Evolutionary conservation across 176 grass and related monocot species (phyloP).

Genomic region (Elymus sibiricus): DNA sequence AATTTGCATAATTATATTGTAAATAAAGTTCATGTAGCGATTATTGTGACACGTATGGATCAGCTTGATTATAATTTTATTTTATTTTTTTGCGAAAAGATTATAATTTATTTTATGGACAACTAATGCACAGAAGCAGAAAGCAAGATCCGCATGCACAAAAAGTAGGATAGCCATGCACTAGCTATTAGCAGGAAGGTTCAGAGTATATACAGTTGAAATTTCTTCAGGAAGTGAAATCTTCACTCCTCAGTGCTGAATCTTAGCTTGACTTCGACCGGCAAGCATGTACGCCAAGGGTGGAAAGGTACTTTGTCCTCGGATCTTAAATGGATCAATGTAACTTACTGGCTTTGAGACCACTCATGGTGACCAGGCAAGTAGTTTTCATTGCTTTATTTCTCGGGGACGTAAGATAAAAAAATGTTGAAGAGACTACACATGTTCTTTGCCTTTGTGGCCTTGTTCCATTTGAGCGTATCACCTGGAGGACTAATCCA

Average conservation of each 20-base stretch:
- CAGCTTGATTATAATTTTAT: too few species aligned
- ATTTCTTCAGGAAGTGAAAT: not conserved
- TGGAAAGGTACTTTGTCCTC: not conserved
- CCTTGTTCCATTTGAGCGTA: not conserved
- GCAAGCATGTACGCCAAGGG: conserved; percentile 14
- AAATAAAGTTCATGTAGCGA: not conserved
- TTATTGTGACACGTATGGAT: not conserved
- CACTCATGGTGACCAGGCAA: not conserved
- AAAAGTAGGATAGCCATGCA: not conserved
- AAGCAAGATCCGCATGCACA: too few species aligned
- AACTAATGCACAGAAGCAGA: not conserved
- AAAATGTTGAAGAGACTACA: not conserved
- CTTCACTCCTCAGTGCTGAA: too few species aligned
- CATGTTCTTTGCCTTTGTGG: not conserved
- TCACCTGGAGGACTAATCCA: not conserved
- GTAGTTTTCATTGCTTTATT: conserved; percentile 14
- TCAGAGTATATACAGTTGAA: not conserved
- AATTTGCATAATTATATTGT: not conserved
- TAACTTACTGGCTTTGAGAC: not conserved
- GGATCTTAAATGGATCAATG: not conserved
- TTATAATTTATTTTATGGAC: not conserved
- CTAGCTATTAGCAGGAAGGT: too few species aligned
- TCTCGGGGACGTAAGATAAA: not conserved
- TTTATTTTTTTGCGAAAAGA: too few species aligned
- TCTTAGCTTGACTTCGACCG: not conserved